These are phyloP conservation scores for Coemansia pectinata DNA, from an alignment of 192 early-diverging fungal species.

Conservation along the genomic window DNA sequence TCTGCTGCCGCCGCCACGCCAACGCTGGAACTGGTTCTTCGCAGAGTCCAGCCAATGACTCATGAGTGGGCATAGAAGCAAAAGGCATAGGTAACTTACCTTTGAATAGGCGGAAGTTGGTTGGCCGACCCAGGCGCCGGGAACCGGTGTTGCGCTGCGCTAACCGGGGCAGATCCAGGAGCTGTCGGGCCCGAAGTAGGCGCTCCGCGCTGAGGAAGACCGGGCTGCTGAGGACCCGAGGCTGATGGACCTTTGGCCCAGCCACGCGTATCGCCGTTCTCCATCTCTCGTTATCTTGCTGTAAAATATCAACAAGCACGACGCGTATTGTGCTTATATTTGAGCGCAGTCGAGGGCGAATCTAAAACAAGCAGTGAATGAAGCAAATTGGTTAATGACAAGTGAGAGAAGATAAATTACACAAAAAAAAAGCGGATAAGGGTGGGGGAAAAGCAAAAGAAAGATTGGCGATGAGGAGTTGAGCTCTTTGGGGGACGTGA, in stretches of 20 bases:
- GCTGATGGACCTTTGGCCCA: slow-evolving; percentile 16
- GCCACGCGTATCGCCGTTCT: slow-evolving; percentile 25
- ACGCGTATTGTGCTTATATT: not conserved
- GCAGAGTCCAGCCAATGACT: not conserved
- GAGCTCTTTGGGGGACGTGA: not conserved
- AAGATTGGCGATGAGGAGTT: not conserved
- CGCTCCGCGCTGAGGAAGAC: slow-evolving; percentile 1
- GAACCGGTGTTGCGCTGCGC: slow-evolving; percentile 25
- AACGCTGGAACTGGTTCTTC: not conserved
- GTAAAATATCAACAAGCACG: not conserved
- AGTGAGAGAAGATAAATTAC: not conserved
- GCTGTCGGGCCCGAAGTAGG: not conserved
- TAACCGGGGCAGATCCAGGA: slow-evolving; percentile 2
- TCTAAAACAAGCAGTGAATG: not conserved
- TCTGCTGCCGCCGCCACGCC: not conserved
- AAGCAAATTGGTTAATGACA: not conserved
- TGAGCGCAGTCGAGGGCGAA: not conserved
- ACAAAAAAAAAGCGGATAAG: not conserved
- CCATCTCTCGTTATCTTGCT: slow-evolving; percentile 5
- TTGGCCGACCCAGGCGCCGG: slow-evolving; percentile 20
- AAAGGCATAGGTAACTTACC: slow-evolving; percentile 21
- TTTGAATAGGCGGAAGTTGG: slow-evolving; percentile 53
- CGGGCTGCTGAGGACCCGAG: slow-evolving; percentile 11
- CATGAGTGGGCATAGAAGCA: not conserved
- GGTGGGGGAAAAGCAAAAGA: not conserved